Conservation (phyloP, 2,329 filamentous ascomycete species). For the Aureobasidium subglaciale region DNA sequence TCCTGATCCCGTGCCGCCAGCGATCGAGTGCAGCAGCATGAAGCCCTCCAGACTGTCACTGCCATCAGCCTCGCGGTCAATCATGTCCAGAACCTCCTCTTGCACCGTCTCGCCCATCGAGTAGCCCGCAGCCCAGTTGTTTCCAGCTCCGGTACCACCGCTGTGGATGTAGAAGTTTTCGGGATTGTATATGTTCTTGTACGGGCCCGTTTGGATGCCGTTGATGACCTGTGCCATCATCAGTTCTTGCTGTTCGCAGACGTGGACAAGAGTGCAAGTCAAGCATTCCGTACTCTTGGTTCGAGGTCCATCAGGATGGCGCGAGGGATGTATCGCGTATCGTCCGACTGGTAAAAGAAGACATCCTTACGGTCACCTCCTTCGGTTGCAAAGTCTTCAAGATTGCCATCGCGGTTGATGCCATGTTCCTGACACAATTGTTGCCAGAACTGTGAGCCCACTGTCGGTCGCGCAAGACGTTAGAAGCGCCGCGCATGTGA, state of each 20-base stretch:
- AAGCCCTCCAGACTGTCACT: constrained; percentile 97
- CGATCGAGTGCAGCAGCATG: constrained; percentile 98
- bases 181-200: constrained; percentile 98
- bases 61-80: constrained; percentile 94
- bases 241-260: neutral
- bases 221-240: constrained; percentile 63
- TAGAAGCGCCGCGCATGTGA: constrained; percentile 23
- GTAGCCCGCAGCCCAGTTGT: constrained; percentile 98
- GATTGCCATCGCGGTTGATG: constrained; percentile 93
- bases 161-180: constrained; percentile 98
- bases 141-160: constrained; percentile 86
- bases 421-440: constrained; percentile 97
- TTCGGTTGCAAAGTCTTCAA: constrained; percentile 96
- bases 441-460: constrained; percentile 98
- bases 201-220: constrained; percentile 83
- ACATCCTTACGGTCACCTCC: constrained; percentile 98
- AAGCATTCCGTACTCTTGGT: constrained; percentile 58
- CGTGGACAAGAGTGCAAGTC: neutral
- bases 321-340: constrained; percentile 94
- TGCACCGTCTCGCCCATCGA: constrained; percentile 84
- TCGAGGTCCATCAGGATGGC: constrained; percentile 94
- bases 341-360: constrained; percentile 99
- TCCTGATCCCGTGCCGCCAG: constrained; percentile 93
- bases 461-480: constrained; percentile 45
- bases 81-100: constrained; percentile 99